These are phyloP conservation scores for Penicillium cosmopolitanum DNA, from an alignment of 495 filamentous ascomycete genomes.

Conservation along the genomic window DNA sequence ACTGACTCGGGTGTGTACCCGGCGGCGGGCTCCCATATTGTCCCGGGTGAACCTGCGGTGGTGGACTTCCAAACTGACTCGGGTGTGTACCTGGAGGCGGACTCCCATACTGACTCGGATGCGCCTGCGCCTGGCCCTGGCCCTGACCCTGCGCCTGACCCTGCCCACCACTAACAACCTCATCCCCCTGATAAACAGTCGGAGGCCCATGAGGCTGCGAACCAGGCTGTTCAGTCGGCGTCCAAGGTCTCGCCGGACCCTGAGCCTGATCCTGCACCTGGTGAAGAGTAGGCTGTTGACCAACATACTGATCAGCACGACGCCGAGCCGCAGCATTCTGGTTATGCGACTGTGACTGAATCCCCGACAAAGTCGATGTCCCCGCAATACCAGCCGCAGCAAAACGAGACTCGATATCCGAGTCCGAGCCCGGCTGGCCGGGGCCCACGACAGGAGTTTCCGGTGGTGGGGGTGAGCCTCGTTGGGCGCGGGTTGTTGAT, in stretches of 20 bases:
- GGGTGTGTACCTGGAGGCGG: no score
- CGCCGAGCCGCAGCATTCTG: constrained; percentile 70
- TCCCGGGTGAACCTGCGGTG: no score
- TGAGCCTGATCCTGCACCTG: constrained; percentile 47
- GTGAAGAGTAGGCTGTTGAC: constrained; percentile 48
- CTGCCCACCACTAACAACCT: constrained; percentile 51
- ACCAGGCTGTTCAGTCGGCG: constrained; percentile 89
- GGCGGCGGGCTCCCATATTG: no score
- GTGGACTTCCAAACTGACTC: no score
- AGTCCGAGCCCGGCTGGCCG: constrained; percentile 61
- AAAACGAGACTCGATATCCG: constrained; percentile 86
- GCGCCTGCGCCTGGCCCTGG: constrained; percentile 33
- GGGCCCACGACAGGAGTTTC: constrained; percentile 89
- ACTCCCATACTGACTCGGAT: constrained; percentile 34
- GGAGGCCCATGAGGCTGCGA: constrained; percentile 89
- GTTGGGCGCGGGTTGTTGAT: constrained; percentile 87
- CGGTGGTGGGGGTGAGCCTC: constrained; percentile 92
- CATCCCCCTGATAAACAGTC: constrained; percentile 86
- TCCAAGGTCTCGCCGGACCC: constrained; percentile 76
- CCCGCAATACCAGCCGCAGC: constrained; percentile 88
- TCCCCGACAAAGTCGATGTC: constrained; percentile 73
- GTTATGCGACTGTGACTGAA: constrained; percentile 84
- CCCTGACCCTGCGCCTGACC: constrained; percentile 9
- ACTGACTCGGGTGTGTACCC: constrained; percentile 6
- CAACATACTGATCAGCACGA: constrained; percentile 72